phyloP scores from a whole-genome alignment of 805 yeast species.

The Yamadazyma laniorum region DNA sequence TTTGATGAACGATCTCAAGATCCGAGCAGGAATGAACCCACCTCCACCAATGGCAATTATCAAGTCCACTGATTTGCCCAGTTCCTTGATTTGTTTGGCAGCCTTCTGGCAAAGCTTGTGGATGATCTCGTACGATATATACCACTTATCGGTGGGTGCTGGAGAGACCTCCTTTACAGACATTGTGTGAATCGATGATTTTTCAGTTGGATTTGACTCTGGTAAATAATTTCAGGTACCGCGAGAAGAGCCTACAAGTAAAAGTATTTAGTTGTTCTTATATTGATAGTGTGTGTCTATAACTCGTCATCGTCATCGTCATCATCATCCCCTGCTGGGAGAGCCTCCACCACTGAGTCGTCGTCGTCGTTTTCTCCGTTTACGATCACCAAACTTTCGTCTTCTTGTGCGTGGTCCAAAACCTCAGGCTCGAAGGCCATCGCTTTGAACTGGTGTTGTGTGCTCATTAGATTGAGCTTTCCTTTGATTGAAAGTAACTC shows the following conservation, averaged over 20 bases:
- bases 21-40: slow-evolving; percentile 69
- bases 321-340: slow-evolving; percentile 1
- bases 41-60: slow-evolving; percentile 74
- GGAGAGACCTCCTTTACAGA: not conserved
- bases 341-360: slow-evolving; percentile 5
- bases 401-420: slow-evolving; percentile 23
- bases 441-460: slow-evolving; percentile 71
- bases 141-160: slow-evolving; percentile 40
- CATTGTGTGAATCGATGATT: no score
- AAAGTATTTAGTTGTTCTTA: no score
- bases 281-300: no score
- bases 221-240: no score
- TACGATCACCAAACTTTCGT: slow-evolving; percentile 31
- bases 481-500: slow-evolving; percentile 81
- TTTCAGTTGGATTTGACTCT: no score
- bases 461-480: slow-evolving; percentile 68
- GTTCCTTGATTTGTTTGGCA: slow-evolving; percentile 50
- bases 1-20: slow-evolving; percentile 61
- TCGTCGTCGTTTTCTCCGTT: slow-evolving; percentile 41
- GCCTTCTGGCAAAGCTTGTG: slow-evolving; percentile 79
- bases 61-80: slow-evolving; percentile 48
- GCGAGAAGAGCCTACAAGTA: no score
- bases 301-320: slow-evolving; percentile 2
- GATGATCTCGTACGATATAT: slow-evolving; percentile 74
- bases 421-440: slow-evolving; percentile 16